A percentile compares a stretch with the other conserved stretches of the same genome.
Evolutionary conservation across 495 filamentous ascomycete genomes (phyloP).

Genomic region (Aspergillus funiculosus): DNA sequence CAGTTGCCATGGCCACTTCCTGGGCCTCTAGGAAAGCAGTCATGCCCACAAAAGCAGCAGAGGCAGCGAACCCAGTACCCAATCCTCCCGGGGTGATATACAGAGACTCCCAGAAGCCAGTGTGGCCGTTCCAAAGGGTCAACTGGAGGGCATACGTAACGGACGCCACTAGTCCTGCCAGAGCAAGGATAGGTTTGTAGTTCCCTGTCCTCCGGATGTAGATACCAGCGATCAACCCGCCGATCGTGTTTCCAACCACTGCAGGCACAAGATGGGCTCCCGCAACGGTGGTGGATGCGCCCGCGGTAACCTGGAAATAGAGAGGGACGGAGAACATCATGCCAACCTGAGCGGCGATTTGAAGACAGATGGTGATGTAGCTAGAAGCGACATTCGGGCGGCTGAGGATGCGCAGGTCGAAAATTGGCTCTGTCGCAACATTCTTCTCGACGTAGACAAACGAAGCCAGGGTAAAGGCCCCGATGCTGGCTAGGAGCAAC

Average conservation of each 20-base stretch:
- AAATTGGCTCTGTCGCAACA: slow-evolving; percentile 53
- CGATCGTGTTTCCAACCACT: slow-evolving; percentile 59
- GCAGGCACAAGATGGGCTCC: slow-evolving; percentile 60
- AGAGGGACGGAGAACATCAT: slow-evolving; percentile 51
- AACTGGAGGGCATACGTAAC: slow-evolving; percentile 51
- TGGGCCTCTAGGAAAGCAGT: slow-evolving; percentile 45
- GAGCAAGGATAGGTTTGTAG: slow-evolving; percentile 51
- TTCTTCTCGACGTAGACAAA: slow-evolving; percentile 48
- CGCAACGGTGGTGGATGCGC: slow-evolving; percentile 49
- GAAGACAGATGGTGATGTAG: slow-evolving; percentile 49
- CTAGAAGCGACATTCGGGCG: slow-evolving; percentile 49
- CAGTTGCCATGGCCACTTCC: slow-evolving; percentile 51
- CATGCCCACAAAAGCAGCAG: slow-evolving; percentile 52
- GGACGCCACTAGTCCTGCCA: slow-evolving; percentile 46
- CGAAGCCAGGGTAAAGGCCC: slow-evolving; percentile 34
- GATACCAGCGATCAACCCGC: slow-evolving; percentile 53
- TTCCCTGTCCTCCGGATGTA: slow-evolving; percentile 54
- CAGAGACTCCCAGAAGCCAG: slow-evolving; percentile 52
- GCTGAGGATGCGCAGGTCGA: slow-evolving; percentile 53
- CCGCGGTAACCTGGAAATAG: slow-evolving; percentile 62
- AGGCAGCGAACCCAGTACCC: slow-evolving; percentile 49
- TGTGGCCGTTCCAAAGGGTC: slow-evolving; percentile 57
- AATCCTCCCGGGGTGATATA: slow-evolving; percentile 58
- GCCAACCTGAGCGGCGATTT: slow-evolving; percentile 53
- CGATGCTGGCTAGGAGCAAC: slow-evolving; percentile 13